These are phyloP conservation scores for Aegilops sharonensis DNA, from an alignment of 176 grass and related monocot genomes.

Conservation along the genomic window DNA sequence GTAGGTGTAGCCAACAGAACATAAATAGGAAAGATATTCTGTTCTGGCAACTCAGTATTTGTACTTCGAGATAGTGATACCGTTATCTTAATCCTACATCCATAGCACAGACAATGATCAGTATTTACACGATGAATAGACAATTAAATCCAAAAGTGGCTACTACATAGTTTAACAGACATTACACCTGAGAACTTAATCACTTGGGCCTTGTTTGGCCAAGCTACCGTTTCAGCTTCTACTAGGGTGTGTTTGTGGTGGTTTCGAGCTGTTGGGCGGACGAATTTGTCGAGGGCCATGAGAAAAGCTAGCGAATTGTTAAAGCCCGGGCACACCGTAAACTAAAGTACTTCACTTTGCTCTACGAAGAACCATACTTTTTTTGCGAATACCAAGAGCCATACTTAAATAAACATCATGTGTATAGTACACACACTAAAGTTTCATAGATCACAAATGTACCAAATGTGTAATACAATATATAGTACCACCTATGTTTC, in stretches of 20 bases:
- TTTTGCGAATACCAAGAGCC: too few relatives aligned
- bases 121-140: constrained; percentile 18
- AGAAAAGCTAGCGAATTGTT: too few relatives aligned
- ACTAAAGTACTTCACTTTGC: too few relatives aligned
- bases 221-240: background rate
- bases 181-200: constrained; percentile 11
- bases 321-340: too few relatives aligned
- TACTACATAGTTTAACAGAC: constrained; percentile 20
- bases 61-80: constrained; percentile 64
- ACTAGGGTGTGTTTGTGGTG: background rate
- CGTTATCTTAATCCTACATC: constrained; percentile 81
- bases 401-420: too few relatives aligned
- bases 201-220: background rate
- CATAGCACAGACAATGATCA: constrained; percentile 4
- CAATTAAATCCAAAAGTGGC: background rate
- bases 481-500: too few relatives aligned
- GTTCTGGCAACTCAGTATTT: constrained; percentile 62
- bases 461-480: too few relatives aligned
- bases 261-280: too few relatives aligned
- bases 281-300: too few relatives aligned
- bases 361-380: too few relatives aligned
- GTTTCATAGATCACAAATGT: too few relatives aligned
- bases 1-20: constrained; percentile 77
- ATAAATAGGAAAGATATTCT: constrained; percentile 70
- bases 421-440: too few relatives aligned